Base-by-base conservation (phyloP, 2,329 filamentous ascomycete species). In the Aspergillus pseudonomiae region DNA sequence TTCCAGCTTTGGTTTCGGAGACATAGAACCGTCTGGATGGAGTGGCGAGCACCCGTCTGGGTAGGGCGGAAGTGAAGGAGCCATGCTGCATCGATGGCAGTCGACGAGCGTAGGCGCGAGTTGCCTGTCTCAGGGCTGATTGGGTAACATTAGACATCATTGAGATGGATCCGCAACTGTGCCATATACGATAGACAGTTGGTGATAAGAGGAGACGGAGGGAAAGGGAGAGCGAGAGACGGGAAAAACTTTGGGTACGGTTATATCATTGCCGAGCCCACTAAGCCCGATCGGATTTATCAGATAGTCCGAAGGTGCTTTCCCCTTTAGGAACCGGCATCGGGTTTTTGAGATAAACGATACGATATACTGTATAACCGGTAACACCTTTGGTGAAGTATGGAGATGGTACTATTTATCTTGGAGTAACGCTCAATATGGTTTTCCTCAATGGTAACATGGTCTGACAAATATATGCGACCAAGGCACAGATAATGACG, bases 111-210 rank as follows among this genome's bases (percentile, higher is more conserved):
- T 83, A 86, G 73, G 82, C 80, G 70, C 84, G 82, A 63, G 91
- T 88, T 71, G 90, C 91, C 84, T 93, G 91, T 83, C 91, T 89
- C 80, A 92, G 83, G 72, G 89, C 86, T 74, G 85, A 85, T 65
- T 91, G 88, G 79, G 89, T 85, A 76, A 89, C 79, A 75, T 83
- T 87, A 71, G 87, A 84, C 89, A 91, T 91, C 71, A 70, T 78
- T 61, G 57, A 60, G 64, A 69, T 68, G 63, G 67, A 55, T 60
- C 54, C 63, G 59, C 62, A 62, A 69, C 60, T 63, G 64, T 63
- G 68, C 64, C 67, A 71, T 70, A 65, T 45, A 70, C 48, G 62
- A 71, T 71, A 65, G 64, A 65, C 63, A 61, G 61, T 71, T 69
- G 63, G 69, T 69, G 61, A 48, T 61, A 59, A 59, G 62, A 57